phyloP scores from a whole-genome alignment of 345 rosid species.

The Populus nigra region DNA sequence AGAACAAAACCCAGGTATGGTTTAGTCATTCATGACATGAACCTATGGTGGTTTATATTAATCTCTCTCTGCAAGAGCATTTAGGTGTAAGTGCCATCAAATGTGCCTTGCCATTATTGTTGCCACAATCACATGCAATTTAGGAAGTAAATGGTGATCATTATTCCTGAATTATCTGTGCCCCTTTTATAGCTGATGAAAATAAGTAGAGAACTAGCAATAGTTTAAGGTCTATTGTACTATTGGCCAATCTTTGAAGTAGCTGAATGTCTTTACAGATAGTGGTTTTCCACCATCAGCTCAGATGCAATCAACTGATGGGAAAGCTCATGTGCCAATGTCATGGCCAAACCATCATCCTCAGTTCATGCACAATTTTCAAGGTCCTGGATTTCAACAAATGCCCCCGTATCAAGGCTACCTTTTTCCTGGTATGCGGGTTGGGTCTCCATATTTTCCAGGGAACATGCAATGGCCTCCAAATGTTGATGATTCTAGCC shows the following conservation, averaged over 20 bases:
- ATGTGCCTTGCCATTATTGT: background rate
- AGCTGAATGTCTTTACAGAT: slow-evolving; percentile 34
- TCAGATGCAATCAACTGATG: slow-evolving; percentile 31
- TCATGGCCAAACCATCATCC: slow-evolving; percentile 76
- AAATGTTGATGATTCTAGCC: slow-evolving; percentile 50
- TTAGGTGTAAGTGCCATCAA: background rate
- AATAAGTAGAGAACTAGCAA: background rate
- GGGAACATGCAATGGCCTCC: slow-evolving; percentile 79
- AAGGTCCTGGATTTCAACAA: slow-evolving; percentile 62
- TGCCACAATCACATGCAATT: background rate
- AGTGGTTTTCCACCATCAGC: slow-evolving; percentile 30
- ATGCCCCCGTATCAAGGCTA: slow-evolving; percentile 64
- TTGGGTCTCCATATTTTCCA: slow-evolving; percentile 66
- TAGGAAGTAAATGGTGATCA: background rate
- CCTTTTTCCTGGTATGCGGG: slow-evolving; percentile 70
- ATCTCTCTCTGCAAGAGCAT: background rate
- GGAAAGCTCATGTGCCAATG: slow-evolving; percentile 53
- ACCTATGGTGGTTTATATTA: background rate
- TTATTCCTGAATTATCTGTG: background rate
- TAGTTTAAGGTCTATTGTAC: background rate
- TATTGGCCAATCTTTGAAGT: slow-evolving; percentile 1
- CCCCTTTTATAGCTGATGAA: background rate
- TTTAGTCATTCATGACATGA: background rate
- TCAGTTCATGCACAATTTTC: slow-evolving; percentile 78
- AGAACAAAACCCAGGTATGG: slow-evolving; percentile 58